Conservation (phyloP, 352 stramenopile species). For the Halophytophthora polymorphica region DNA sequence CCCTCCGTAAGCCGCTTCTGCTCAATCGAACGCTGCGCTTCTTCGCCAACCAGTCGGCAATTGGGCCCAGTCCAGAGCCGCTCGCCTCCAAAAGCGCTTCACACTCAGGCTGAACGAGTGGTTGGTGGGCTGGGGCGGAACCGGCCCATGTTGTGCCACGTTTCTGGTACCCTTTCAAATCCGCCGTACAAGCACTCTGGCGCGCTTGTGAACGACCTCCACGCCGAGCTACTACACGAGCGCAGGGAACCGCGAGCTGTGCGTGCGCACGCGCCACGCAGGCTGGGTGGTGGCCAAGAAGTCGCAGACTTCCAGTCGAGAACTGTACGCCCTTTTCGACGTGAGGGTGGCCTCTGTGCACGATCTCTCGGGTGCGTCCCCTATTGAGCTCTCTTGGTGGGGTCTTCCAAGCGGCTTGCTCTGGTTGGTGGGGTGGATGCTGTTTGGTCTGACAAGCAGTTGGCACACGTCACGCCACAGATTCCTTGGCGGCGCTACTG, state of each 20-base stretch:
- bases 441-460: too few relatives aligned
- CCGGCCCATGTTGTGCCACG: too few relatives aligned
- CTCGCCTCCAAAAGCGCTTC: neutral
- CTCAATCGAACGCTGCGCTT: too few relatives aligned
- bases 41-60: constrained; percentile 16
- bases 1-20: too few relatives aligned
- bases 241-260: constrained; percentile 40
- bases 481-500: too few relatives aligned
- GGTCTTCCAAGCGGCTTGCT: too few relatives aligned
- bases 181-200: too few relatives aligned
- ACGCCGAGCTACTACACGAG: constrained; percentile 32
- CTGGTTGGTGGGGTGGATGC: too few relatives aligned
- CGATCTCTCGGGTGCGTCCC: constrained; percentile 49
- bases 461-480: too few relatives aligned
- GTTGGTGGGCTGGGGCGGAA: constrained; percentile 6
- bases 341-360: constrained; percentile 53
- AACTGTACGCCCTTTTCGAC: constrained; percentile 63
- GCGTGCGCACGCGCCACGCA: constrained; percentile 49
- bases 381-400: too few relatives aligned
- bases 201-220: constrained; percentile 39
- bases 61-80: constrained; percentile 7
- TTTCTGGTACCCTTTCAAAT: too few relatives aligned
- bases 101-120: neutral
- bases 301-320: constrained; percentile 37
- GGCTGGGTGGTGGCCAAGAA: constrained; percentile 60